Evolutionary conservation across 1,284 basidiomycete species (phyloP).

Genomic region (Cryptococcus sp.): DNA sequence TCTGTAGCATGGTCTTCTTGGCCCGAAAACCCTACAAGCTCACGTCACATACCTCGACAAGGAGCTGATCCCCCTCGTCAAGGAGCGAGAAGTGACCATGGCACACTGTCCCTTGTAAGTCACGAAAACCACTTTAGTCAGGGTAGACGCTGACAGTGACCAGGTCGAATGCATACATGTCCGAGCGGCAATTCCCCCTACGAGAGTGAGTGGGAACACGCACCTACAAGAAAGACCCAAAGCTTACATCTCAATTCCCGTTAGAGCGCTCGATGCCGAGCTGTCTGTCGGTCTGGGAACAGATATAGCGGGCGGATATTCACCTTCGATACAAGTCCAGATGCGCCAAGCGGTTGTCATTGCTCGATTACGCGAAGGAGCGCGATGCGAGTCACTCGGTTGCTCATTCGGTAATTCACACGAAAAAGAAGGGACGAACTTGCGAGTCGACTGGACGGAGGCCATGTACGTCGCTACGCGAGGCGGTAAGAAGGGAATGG

Average conservation of each 20-base stretch:
- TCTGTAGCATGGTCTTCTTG: constrained; percentile 58
- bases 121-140: too few species aligned
- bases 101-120: constrained; percentile 73
- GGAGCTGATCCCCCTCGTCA: constrained; percentile 60
- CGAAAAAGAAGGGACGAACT: constrained; percentile 19
- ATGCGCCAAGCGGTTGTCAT: constrained; percentile 76
- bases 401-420: constrained; percentile 12
- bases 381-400: constrained; percentile 46
- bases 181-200: constrained; percentile 68
- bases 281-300: constrained; percentile 75
- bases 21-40: constrained; percentile 69
- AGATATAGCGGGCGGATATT: constrained; percentile 83
- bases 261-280: constrained; percentile 60
- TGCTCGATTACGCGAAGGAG: constrained; percentile 70
- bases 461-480: constrained; percentile 73
- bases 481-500: constrained; percentile 71
- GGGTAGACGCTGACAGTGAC: neutral
- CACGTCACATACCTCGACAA: constrained; percentile 75
- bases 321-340: constrained; percentile 68
- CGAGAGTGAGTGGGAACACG: constrained; percentile 57
- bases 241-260: neutral
- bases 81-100: constrained; percentile 61
- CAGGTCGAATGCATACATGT: constrained; percentile 77
- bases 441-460: constrained; percentile 75
- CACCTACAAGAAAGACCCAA: neutral